A percentile compares a stretch with the other conserved stretches of the same genome.
phyloP scores from a whole-genome alignment of 768 basidiomycete genomes.

The Naganishia friedmannii region DNA sequence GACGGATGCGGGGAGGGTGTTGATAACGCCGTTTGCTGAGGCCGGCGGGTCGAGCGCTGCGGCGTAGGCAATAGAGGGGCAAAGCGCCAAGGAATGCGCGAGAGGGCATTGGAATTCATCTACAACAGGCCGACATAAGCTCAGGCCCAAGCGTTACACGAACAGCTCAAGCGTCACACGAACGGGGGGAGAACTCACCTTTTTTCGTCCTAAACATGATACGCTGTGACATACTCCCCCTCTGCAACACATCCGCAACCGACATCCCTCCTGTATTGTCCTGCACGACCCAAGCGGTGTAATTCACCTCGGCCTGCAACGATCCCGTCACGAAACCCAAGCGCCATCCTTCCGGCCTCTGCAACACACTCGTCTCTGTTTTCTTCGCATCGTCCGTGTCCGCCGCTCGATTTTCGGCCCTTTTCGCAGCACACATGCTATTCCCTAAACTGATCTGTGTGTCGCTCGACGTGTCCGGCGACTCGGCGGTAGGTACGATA shows the following conservation, averaged over 20 bases:
- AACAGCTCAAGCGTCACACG: no score
- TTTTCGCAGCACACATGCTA: slow-evolving; percentile 21
- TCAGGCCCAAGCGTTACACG: no score
- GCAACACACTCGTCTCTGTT: slow-evolving; percentile 28
- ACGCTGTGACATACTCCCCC: slow-evolving; percentile 34
- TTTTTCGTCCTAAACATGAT: slow-evolving; percentile 50
- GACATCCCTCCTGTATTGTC: slow-evolving; percentile 25
- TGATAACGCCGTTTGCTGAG: slow-evolving; percentile 15
- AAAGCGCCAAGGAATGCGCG: slow-evolving; percentile 39
- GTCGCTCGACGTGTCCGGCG: not conserved
- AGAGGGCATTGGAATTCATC: slow-evolving; percentile 48
- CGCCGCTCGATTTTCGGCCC: slow-evolving; percentile 25
- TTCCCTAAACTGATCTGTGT: not conserved
- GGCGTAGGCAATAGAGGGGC: slow-evolving; percentile 48
- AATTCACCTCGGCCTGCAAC: slow-evolving; percentile 36
- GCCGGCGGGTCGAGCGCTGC: slow-evolving; percentile 37
- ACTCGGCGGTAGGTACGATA: slow-evolving; percentile 42
- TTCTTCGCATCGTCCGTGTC: slow-evolving; percentile 24
- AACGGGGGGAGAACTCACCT: no score
- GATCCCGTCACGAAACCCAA: slow-evolving; percentile 38
- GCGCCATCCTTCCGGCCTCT: slow-evolving; percentile 42
- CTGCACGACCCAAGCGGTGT: slow-evolving; percentile 46
- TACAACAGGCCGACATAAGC: not conserved
- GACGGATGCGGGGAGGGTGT: slow-evolving; percentile 36
- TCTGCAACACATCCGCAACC: slow-evolving; percentile 4